Percentiles rank a stretch among this genome's conserved stretches.
Evolutionary conservation across 306 rosid genomes (phyloP).

Genomic region (Coriaria nepalensis): DNA sequence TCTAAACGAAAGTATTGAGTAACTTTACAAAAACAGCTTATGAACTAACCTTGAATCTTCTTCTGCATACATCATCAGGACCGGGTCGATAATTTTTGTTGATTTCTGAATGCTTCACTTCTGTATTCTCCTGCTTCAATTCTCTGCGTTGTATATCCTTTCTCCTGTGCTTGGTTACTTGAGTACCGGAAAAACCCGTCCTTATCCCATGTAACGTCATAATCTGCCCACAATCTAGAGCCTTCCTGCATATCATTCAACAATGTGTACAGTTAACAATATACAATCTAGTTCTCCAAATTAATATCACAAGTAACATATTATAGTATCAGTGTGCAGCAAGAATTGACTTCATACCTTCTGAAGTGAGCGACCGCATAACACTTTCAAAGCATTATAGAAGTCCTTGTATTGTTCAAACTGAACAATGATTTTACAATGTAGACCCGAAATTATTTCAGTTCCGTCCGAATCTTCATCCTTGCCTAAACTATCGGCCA

Average conservation of each 20-base stretch:
- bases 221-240: conserved; percentile 65
- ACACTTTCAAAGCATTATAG: conserved; percentile 52
- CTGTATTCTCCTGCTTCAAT: conserved; percentile 27
- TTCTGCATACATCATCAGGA: conserved; percentile 48
- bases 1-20: too few species aligned
- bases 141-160: conserved; percentile 18
- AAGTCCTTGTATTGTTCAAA: conserved; percentile 68
- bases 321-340: not conserved
- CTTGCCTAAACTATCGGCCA: conserved; percentile 61
- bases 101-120: conserved; percentile 64
- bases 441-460: conserved; percentile 64
- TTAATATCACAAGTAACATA: conserved; percentile 2
- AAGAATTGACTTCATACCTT: conserved; percentile 38
- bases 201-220: conserved; percentile 75
- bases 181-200: conserved; percentile 42
- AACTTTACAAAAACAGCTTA: too few species aligned
- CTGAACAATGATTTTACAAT: conserved; percentile 86
- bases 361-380: conserved; percentile 73
- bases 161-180: conserved; percentile 34
- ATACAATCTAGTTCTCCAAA: too few species aligned
- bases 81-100: conserved; percentile 33
- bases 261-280: not conserved
- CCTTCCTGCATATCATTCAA: conserved; percentile 53
- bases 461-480: conserved; percentile 43
- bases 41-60: conserved; percentile 70